Conservation (phyloP, 2,329 filamentous ascomycete species). For the Diaporthe vaccinii region DNA sequence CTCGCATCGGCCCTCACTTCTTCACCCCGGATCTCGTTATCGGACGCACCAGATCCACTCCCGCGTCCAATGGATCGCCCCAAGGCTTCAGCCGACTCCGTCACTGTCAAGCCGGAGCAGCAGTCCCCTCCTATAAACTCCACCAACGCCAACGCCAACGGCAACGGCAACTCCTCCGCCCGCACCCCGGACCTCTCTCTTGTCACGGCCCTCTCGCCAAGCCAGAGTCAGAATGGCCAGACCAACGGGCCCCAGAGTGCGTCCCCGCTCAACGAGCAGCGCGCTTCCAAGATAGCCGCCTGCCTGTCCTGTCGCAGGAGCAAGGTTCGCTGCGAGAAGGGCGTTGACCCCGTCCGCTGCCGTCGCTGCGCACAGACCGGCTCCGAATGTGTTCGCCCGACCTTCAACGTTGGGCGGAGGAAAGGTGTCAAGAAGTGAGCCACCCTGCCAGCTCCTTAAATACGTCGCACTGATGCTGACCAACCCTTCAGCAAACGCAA, state of each 20-base stretch:
- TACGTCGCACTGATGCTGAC: slow-evolving; percentile 40
- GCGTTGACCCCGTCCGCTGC: slow-evolving; percentile 65
- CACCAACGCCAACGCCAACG: slow-evolving; percentile 1
- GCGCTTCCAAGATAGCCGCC: slow-evolving; percentile 59
- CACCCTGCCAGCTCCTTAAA: slow-evolving; percentile 3
- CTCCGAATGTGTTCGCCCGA: slow-evolving; percentile 75
- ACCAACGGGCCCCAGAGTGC: slow-evolving; percentile 26
- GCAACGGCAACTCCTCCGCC: slow-evolving; percentile 1
- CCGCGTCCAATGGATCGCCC: slow-evolving; percentile 36
- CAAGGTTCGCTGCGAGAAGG: slow-evolving; percentile 77
- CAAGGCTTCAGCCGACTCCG: slow-evolving; percentile 30
- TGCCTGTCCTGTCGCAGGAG: slow-evolving; percentile 75
- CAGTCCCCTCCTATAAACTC: not conserved
- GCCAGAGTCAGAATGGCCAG: slow-evolving; percentile 35
- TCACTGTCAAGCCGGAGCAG: slow-evolving; percentile 39
- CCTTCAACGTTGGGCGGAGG: slow-evolving; percentile 80
- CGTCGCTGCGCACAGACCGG: slow-evolving; percentile 72
- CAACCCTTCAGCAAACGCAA: slow-evolving; percentile 73
- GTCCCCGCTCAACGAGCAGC: slow-evolving; percentile 37
- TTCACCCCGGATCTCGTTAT: slow-evolving; percentile 24
- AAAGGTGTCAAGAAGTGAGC: slow-evolving; percentile 83
- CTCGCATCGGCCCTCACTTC: slow-evolving; percentile 30
- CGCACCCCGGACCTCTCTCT: slow-evolving; percentile 22
- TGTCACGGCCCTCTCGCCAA: slow-evolving; percentile 23
- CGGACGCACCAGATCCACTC: slow-evolving; percentile 20